Conservation (phyloP, 2,329 filamentous ascomycete genomes). For the Lojkania enalia region DNA sequence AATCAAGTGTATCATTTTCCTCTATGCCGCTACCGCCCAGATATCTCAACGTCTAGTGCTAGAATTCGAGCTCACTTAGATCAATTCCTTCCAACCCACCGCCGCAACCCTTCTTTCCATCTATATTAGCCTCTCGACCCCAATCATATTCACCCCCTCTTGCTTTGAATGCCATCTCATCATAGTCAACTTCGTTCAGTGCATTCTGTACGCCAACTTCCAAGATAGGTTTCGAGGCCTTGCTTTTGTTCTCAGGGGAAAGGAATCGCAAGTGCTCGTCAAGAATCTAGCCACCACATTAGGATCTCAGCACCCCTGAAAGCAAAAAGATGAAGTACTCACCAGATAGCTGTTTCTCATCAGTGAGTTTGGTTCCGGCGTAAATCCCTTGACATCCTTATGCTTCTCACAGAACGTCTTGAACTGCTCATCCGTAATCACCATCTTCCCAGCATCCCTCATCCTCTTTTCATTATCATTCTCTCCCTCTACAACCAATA, state of each 20-base stretch:
- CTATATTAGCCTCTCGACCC: constrained; percentile 23
- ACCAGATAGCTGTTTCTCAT: constrained; percentile 57
- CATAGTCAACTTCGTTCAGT: constrained; percentile 52
- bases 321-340: constrained; percentile 3
- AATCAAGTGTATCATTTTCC: too few species aligned
- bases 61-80: constrained; percentile 11
- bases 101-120: constrained; percentile 3
- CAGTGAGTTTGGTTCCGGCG: constrained; percentile 55
- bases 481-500: constrained; percentile 57
- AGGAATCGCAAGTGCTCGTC: constrained; percentile 59
- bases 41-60: too few species aligned
- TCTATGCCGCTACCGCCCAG: too few species aligned
- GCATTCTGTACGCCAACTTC: constrained; percentile 54
- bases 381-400: constrained; percentile 46
- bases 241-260: constrained; percentile 43
- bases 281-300: constrained; percentile 40
- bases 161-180: constrained; percentile 49
- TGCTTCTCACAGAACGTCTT: constrained; percentile 49
- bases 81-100: constrained; percentile 2
- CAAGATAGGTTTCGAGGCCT: constrained; percentile 39
- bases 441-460: constrained; percentile 47
- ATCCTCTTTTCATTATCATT: constrained; percentile 49
- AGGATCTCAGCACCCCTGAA: too few species aligned
- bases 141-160: constrained; percentile 57
- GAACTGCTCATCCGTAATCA: constrained; percentile 54